Percentiles rank a stretch among this genome's conserved stretches.
Conservation (phyloP, 495 filamentous ascomycete genomes). For the Amphirosellinia nigrospora region DNA sequence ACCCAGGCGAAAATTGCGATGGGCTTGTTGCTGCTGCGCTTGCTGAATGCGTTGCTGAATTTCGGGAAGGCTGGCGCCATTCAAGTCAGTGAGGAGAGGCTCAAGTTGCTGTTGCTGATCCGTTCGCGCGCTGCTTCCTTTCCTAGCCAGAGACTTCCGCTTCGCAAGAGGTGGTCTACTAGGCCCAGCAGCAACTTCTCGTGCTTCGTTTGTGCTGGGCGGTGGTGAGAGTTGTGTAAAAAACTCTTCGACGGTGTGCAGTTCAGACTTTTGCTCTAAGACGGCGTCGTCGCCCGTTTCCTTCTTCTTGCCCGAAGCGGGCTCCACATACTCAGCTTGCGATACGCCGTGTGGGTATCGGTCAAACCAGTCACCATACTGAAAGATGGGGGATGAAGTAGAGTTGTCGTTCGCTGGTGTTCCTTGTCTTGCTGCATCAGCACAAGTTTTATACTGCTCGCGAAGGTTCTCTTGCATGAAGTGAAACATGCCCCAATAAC, state of each 20-base stretch:
- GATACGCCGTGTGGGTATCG: slow-evolving; percentile 93
- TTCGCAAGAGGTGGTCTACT: slow-evolving; percentile 45
- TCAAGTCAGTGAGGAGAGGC: slow-evolving; percentile 50
- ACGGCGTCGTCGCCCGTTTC: slow-evolving; percentile 81
- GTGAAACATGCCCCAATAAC: slow-evolving; percentile 97
- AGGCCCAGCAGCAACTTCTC: slow-evolving; percentile 30
- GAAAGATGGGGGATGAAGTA: slow-evolving; percentile 73
- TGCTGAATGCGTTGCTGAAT: slow-evolving; percentile 43
- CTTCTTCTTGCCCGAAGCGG: slow-evolving; percentile 68
- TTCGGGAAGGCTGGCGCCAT: slow-evolving; percentile 36
- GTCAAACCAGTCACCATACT: slow-evolving; percentile 98
- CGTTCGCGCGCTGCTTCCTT: slow-evolving; percentile 45
- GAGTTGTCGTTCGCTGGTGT: slow-evolving; percentile 56
- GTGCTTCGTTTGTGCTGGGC: slow-evolving; percentile 50
- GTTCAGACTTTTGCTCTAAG: slow-evolving; percentile 81
- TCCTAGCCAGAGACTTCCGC: slow-evolving; percentile 52
- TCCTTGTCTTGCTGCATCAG: slow-evolving; percentile 70
- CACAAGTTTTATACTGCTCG: slow-evolving; percentile 84
- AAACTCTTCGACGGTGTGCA: slow-evolving; percentile 94
- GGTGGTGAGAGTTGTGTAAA: slow-evolving; percentile 82
- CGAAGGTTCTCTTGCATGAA: slow-evolving; percentile 94
- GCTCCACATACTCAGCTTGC: slow-evolving; percentile 80
- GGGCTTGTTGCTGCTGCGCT: slow-evolving; percentile 46
- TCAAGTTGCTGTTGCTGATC: slow-evolving; percentile 47
- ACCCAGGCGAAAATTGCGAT: slow-evolving; percentile 46